phyloP scores from a whole-genome alignment of 495 filamentous ascomycete species.

The Thozetella sp. region DNA sequence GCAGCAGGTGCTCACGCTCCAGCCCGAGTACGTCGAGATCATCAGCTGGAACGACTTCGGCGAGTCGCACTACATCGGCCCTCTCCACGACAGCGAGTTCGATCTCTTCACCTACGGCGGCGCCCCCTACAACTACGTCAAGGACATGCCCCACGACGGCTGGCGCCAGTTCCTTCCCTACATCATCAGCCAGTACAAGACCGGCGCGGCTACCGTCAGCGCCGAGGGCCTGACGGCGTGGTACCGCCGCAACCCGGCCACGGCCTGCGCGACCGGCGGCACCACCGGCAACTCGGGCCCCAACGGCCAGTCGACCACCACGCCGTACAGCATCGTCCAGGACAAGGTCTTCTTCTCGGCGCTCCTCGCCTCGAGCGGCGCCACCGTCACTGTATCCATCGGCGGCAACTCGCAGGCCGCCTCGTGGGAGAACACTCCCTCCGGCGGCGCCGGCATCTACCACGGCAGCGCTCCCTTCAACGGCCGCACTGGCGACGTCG shows the following conservation, averaged over 20 bases:
- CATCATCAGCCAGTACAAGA: conserved; percentile 61
- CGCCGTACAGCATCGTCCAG: conserved; percentile 14
- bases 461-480: conserved; percentile 41
- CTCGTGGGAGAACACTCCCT: conserved; percentile 25
- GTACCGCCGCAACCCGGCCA: conserved; percentile 53
- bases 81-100: conserved; percentile 38
- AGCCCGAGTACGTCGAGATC: conserved; percentile 63
- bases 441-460: conserved; percentile 45
- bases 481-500: conserved; percentile 48
- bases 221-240: conserved; percentile 54
- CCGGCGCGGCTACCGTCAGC: conserved; percentile 32
- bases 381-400: conserved; percentile 46
- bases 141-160: conserved; percentile 25
- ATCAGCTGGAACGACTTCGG: conserved; percentile 67
- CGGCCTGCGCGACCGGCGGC: conserved; percentile 24
- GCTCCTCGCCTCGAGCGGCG: conserved; percentile 21
- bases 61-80: conserved; percentile 70
- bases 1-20: conserved; percentile 59
- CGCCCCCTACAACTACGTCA: conserved; percentile 48
- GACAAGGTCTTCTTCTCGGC: conserved; percentile 40
- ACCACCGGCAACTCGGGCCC: conserved; percentile 22
- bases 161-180: conserved; percentile 51
- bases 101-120: conserved; percentile 40
- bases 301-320: not conserved
- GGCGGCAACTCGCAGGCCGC: conserved; percentile 38